phyloP scores from a whole-genome alignment of 2,329 filamentous ascomycete genomes.

The Penicillium hordei region DNA sequence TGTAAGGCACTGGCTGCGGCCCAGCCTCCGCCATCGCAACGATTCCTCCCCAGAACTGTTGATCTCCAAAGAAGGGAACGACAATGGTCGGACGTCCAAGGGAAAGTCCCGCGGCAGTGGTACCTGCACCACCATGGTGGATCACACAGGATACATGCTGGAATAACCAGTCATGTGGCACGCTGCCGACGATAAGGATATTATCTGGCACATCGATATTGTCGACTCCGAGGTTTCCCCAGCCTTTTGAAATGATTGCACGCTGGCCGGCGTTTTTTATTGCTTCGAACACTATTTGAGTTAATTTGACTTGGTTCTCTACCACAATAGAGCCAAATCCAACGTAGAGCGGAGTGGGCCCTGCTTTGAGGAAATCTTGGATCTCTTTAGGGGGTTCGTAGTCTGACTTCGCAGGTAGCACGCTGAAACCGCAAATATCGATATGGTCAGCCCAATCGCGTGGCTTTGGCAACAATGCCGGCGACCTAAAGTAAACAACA shows the following conservation, averaged over 20 bases:
- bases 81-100: slow-evolving; percentile 77
- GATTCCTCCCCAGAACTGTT: slow-evolving; percentile 81
- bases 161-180: slow-evolving; percentile 88
- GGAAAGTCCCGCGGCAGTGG: slow-evolving; percentile 81
- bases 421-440: slow-evolving; percentile 73
- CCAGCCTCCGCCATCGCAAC: slow-evolving; percentile 71
- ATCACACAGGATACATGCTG: slow-evolving; percentile 76
- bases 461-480: slow-evolving; percentile 74
- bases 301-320: slow-evolving; percentile 71
- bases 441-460: slow-evolving; percentile 73
- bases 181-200: slow-evolving; percentile 80
- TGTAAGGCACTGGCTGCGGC: slow-evolving; percentile 67
- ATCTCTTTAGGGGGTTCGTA: slow-evolving; percentile 68
- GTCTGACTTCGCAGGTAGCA: slow-evolving; percentile 65
- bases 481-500: slow-evolving; percentile 52
- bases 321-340: slow-evolving; percentile 83
- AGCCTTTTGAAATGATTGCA: slow-evolving; percentile 81
- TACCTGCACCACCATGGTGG: slow-evolving; percentile 85
- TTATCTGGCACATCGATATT: slow-evolving; percentile 68
- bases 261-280: slow-evolving; percentile 66
- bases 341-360: slow-evolving; percentile 74
- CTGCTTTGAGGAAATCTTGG: slow-evolving; percentile 63
- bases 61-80: slow-evolving; percentile 84
- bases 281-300: slow-evolving; percentile 70
- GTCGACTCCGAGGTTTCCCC: slow-evolving; percentile 79